These are phyloP conservation scores for Leptographium radiaticola DNA, from an alignment of 2,329 filamentous ascomycete species.

Conservation along the genomic window DNA sequence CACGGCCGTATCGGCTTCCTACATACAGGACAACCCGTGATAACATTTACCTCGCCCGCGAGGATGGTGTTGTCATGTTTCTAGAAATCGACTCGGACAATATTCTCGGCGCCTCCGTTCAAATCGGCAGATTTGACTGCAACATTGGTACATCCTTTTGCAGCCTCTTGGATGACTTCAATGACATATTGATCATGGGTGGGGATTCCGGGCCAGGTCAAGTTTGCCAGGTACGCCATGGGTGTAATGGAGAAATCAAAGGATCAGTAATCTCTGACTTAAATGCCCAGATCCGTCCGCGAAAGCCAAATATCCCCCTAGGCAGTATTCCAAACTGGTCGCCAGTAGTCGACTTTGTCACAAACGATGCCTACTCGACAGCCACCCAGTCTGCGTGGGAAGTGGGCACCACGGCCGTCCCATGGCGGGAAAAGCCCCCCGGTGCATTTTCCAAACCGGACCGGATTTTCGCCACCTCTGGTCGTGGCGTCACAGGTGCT, in stretches of 20 bases:
- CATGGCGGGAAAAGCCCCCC: slow-evolving; percentile 20
- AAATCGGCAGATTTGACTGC: slow-evolving; percentile 53
- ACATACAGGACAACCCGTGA: slow-evolving; percentile 53
- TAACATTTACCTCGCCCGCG: slow-evolving; percentile 72
- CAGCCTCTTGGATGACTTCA: slow-evolving; percentile 51
- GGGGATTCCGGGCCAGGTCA: slow-evolving; percentile 69
- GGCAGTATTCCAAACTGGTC: slow-evolving; percentile 54
- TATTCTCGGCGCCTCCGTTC: slow-evolving; percentile 39
- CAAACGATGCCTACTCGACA: slow-evolving; percentile 25
- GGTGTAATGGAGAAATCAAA: too few relatives aligned
- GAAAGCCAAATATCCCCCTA: slow-evolving; percentile 27
- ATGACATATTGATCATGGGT: slow-evolving; percentile 68
- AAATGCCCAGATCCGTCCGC: slow-evolving; percentile 34
- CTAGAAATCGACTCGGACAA: slow-evolving; percentile 51
- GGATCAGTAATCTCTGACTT: neutral
- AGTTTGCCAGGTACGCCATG: slow-evolving; percentile 50
- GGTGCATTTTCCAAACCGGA: slow-evolving; percentile 41
- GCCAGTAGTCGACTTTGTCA: slow-evolving; percentile 41
- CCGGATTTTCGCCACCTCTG: slow-evolving; percentile 53
- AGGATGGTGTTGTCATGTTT: slow-evolving; percentile 71
- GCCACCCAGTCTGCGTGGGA: slow-evolving; percentile 14
- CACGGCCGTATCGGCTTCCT: slow-evolving; percentile 57
- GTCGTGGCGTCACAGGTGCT: slow-evolving; percentile 46
- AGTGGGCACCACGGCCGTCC: slow-evolving; percentile 9
- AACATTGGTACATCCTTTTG: slow-evolving; percentile 76